Conservation (phyloP, 1,139 yeast species). For the Chernovozyma aurita region DNA sequence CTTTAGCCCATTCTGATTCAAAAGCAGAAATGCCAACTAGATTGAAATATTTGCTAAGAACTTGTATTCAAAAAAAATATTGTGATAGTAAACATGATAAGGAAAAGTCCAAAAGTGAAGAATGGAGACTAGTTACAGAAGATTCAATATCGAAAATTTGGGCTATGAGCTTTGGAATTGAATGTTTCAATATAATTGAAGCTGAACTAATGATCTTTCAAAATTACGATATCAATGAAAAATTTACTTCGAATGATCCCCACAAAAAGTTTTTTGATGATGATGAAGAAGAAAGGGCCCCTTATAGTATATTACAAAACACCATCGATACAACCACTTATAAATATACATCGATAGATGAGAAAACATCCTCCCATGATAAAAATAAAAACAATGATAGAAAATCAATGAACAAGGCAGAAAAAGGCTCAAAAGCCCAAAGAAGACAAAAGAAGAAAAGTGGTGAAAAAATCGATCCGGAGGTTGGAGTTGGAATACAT, state of each 20-base stretch:
- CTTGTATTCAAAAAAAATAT: conserved; percentile 45
- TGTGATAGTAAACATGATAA: conserved; percentile 21
- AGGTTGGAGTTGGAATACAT: conserved; percentile 15
- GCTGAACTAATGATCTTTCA: conserved; percentile 44
- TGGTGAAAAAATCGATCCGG: neutral
- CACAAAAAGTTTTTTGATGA: conserved; percentile 23
- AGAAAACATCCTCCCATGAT: conserved; percentile 3
- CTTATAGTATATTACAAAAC: conserved; percentile 29
- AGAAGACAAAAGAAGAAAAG: neutral
- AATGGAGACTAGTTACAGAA: conserved; percentile 55
- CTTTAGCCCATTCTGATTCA: conserved; percentile 24
- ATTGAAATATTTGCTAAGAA: conserved; percentile 44
- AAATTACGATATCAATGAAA: conserved; percentile 30
- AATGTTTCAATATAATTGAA: conserved; percentile 48
- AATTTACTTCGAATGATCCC: conserved; percentile 22
- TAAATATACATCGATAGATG: conserved; percentile 15
- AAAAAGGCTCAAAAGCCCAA: conserved; percentile 4
- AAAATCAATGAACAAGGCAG: conserved; percentile 6
- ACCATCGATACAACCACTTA: conserved; percentile 37
- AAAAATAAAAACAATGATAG: neutral
- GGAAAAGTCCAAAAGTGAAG: conserved; percentile 14
- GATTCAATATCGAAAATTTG: conserved; percentile 49
- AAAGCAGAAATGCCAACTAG: conserved; percentile 48
- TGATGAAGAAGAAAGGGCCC: conserved; percentile 15
- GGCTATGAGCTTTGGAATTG: conserved; percentile 52